Evolutionary conservation across 192 early-diverging fungal species (phyloP).

Genomic region (Podila epigama): DNA sequence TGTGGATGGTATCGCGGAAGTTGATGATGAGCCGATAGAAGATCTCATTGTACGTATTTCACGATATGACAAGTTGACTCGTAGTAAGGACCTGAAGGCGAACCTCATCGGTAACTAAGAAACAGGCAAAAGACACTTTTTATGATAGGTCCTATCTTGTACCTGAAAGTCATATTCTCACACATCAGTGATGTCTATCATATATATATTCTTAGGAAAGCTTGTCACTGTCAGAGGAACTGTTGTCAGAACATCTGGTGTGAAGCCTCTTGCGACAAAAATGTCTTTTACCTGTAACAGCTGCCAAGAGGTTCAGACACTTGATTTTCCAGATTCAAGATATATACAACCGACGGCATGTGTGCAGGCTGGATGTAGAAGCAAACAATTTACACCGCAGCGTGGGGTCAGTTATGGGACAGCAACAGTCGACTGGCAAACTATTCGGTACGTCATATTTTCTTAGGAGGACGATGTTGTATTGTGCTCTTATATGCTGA

Average conservation of each 20-base stretch:
- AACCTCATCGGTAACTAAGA: slow-evolving; percentile 67
- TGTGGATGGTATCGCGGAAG: slow-evolving; percentile 16
- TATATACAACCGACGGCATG: slow-evolving; percentile 69
- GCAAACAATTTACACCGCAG: slow-evolving; percentile 67
- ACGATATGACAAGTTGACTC: slow-evolving; percentile 22
- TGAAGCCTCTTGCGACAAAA: slow-evolving; percentile 71
- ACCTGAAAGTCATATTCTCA: not conserved
- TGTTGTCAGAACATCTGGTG: slow-evolving; percentile 77
- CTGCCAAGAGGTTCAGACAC: slow-evolving; percentile 63
- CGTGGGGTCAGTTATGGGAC: slow-evolving; percentile 57
- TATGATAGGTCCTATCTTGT: not conserved
- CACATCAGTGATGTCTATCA: not conserved
- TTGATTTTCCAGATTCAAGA: slow-evolving; percentile 71
- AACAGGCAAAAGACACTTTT: no score
- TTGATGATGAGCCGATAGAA: slow-evolving; percentile 3
- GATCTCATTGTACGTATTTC: slow-evolving; percentile 18
- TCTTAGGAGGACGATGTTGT: no score
- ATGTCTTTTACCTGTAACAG: slow-evolving; percentile 69
- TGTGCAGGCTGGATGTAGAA: slow-evolving; percentile 67
- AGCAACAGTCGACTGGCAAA: slow-evolving; percentile 78
- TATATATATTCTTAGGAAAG: slow-evolving; percentile 47
- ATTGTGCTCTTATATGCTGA: not conserved
- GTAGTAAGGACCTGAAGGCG: slow-evolving; percentile 72
- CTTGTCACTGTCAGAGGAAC: slow-evolving; percentile 79
- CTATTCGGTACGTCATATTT: slow-evolving; percentile 51